Percentiles rank a stretch among this genome's conserved stretches.
Conservation (phyloP, 805 yeast species). For the Wickerhamiella cacticola region DNA sequence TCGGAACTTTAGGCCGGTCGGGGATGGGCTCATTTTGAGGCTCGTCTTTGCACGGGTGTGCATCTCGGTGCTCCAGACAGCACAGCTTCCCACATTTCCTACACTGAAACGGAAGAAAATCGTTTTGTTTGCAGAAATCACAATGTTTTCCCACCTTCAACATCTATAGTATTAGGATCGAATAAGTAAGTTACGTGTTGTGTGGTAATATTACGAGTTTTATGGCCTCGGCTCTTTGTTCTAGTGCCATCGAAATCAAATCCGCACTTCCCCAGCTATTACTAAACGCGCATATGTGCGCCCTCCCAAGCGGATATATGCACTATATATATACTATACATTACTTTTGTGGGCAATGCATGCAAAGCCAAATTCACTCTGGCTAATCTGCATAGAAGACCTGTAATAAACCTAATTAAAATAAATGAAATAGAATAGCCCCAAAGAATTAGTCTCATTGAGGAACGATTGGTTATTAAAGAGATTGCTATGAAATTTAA, state of each 20-base stretch:
- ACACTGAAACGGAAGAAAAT: constrained; percentile 35
- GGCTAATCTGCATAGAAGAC: too few relatives aligned
- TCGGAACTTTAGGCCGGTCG: not conserved
- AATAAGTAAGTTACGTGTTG: not conserved
- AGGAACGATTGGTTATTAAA: too few relatives aligned
- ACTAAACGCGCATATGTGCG: too few relatives aligned
- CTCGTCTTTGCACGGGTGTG: constrained; percentile 2
- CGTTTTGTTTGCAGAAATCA: constrained; percentile 30
- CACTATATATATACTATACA: too few relatives aligned
- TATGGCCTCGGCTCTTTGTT: not conserved
- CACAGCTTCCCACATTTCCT: constrained; percentile 28
- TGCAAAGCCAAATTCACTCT: too few relatives aligned
- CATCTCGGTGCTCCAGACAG: constrained; percentile 31
- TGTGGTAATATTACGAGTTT: not conserved
- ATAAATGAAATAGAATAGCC: too few relatives aligned
- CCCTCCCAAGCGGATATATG: too few relatives aligned
- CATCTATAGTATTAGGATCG: not conserved
- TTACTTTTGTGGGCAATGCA: too few relatives aligned
- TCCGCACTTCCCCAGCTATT: too few relatives aligned
- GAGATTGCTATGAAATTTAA: too few relatives aligned
- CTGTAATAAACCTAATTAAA: too few relatives aligned
- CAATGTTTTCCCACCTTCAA: constrained; percentile 30
- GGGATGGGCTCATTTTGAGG: not conserved
- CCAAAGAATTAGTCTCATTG: too few relatives aligned
- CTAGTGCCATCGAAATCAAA: constrained; percentile 1